phyloP scores from a whole-genome alignment of 371 early-diverging fungal species.

The Mortierella sp. region DNA sequence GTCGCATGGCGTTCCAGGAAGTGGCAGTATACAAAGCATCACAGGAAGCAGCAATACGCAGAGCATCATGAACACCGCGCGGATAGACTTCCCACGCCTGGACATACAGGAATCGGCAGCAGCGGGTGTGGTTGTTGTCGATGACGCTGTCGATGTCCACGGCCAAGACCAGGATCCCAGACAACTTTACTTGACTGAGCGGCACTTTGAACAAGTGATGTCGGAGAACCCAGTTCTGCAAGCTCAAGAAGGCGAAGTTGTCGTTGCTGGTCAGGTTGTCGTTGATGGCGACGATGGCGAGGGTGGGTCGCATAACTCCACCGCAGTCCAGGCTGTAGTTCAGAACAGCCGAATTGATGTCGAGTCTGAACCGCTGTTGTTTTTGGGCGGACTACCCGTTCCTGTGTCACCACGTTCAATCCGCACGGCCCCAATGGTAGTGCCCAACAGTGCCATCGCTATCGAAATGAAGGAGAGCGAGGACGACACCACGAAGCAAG shows the following conservation, averaged over 20 bases:
- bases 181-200: not conserved
- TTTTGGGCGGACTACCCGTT: slow-evolving; percentile 46
- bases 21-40: slow-evolving; percentile 2
- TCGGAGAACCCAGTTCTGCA: not conserved
- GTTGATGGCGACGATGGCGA: slow-evolving; percentile 26
- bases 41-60: slow-evolving; percentile 18
- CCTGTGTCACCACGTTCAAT: slow-evolving; percentile 27
- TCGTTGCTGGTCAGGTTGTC: slow-evolving; percentile 14
- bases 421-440: slow-evolving; percentile 9
- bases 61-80: slow-evolving; percentile 18
- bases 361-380: slow-evolving; percentile 47
- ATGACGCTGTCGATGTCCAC: not conserved
- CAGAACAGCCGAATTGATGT: slow-evolving; percentile 52
- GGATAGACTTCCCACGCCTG: slow-evolving; percentile 4
- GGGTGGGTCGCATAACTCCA: slow-evolving; percentile 18
- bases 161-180: not conserved
- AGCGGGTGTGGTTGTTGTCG: slow-evolving; percentile 8
- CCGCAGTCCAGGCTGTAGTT: slow-evolving; percentile 51
- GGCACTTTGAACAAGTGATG: not conserved
- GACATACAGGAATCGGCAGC: slow-evolving; percentile 11
- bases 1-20: slow-evolving; percentile 6
- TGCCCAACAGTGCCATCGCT: not conserved
- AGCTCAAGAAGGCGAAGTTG: slow-evolving; percentile 19
- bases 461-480: not conserved
- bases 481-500: not conserved